Percentiles rank a stretch among this genome's conserved stretches.
Evolutionary conservation across 2,329 filamentous ascomycete species (phyloP).

Genomic region (Aplosporella prunicola): DNA sequence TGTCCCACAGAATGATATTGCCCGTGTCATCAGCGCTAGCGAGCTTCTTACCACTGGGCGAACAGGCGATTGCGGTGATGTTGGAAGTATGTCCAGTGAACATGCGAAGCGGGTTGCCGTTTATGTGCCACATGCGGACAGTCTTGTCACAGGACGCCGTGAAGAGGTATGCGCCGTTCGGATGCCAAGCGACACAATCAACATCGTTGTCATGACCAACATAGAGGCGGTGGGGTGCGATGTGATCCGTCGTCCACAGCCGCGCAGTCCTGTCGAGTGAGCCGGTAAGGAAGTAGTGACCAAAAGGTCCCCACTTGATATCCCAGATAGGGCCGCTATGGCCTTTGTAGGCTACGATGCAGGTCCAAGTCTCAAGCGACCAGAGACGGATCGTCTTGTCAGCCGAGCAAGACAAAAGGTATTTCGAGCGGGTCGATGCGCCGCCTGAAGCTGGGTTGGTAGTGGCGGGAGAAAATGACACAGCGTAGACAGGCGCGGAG

Average conservation of each 20-base stretch:
- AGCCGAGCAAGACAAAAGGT: constrained; percentile 77
- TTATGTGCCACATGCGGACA: constrained; percentile 96
- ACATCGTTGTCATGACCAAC: constrained; percentile 89
- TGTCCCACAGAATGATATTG: constrained; percentile 89
- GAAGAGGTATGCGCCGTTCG: constrained; percentile 88
- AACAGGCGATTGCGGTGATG: constrained; percentile 74
- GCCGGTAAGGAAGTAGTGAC: constrained; percentile 85
- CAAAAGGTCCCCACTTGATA: constrained; percentile 80
- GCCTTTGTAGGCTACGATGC: constrained; percentile 85
- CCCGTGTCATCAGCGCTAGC: constrained; percentile 83
- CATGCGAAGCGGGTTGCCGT: constrained; percentile 77
- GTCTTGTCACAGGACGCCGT: constrained; percentile 89
- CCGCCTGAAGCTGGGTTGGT: constrained; percentile 37
- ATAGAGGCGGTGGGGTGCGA: constrained; percentile 77
- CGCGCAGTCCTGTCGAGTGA: constrained; percentile 86
- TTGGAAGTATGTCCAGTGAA: constrained; percentile 88
- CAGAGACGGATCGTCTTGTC: constrained; percentile 86
- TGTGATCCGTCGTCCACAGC: constrained; percentile 87
- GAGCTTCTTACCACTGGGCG: constrained; percentile 80
- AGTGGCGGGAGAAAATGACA: constrained; percentile 74
- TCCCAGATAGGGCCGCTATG: constrained; percentile 87
- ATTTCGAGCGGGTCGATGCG: constrained; percentile 52
- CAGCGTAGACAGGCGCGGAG: constrained; percentile 76
- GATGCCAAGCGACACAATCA: constrained; percentile 88
- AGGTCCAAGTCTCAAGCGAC: constrained; percentile 88